phyloP scores from a whole-genome alignment of 2,329 filamentous ascomycete genomes.

The Calonectria honghensis region DNA sequence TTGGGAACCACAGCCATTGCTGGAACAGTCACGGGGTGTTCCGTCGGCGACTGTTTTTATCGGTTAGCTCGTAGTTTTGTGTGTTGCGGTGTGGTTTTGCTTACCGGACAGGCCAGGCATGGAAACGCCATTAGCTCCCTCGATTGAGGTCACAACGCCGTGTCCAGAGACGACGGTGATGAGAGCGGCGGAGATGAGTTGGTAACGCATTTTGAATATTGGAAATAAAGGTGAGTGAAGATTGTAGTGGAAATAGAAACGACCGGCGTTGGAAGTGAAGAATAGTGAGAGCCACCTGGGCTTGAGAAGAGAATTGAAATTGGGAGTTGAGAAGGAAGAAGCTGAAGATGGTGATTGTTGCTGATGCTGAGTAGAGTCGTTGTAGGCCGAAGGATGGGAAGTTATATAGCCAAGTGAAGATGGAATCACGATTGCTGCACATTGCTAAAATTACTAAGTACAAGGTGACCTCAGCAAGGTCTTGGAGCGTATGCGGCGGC shows the following conservation, averaged over 20 bases:
- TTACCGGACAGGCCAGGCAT: conserved; percentile 74
- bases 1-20: conserved; percentile 78
- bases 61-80: conserved; percentile 17
- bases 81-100: background rate
- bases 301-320: conserved; percentile 27
- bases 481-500: background rate
- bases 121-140: conserved; percentile 76
- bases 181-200: conserved; percentile 57
- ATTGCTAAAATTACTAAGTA: conserved; percentile 1
- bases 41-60: conserved; percentile 73
- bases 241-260: conserved; percentile 31
- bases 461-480: background rate
- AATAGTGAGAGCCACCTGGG: conserved; percentile 35
- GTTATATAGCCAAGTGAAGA: conserved; percentile 34
- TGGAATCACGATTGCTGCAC: background rate
- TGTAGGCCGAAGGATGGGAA: conserved; percentile 4
- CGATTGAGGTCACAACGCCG: conserved; percentile 73
- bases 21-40: conserved; percentile 80
- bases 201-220: conserved; percentile 56
- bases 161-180: conserved; percentile 73
- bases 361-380: conserved; percentile 16
- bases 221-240: conserved; percentile 14
- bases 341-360: conserved; percentile 21
- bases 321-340: conserved; percentile 19
- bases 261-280: conserved; percentile 37